phyloP scores from a whole-genome alignment of 441 rosid species.

The Viola pubescens region DNA sequence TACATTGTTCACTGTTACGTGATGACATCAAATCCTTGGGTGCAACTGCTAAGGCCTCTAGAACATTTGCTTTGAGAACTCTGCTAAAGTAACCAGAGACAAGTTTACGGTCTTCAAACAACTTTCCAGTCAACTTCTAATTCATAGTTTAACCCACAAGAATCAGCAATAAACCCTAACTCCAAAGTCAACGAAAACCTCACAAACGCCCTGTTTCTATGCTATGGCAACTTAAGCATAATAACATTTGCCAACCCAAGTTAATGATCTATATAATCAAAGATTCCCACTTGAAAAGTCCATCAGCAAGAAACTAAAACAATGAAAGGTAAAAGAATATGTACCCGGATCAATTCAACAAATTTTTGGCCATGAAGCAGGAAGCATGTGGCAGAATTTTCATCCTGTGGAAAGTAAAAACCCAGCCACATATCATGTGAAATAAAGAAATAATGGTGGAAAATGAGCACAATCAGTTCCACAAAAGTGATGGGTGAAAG shows the following conservation, averaged over 20 bases:
- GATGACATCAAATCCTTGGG: too few relatives aligned
- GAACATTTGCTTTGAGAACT: too few relatives aligned
- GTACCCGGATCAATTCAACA: conserved; percentile 91
- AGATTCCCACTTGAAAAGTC: neutral
- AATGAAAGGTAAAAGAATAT: conserved; percentile 19
- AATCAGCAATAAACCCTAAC: too few relatives aligned
- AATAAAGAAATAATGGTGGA: neutral
- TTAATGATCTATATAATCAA: neutral
- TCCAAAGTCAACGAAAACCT: too few relatives aligned
- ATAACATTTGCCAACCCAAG: neutral
- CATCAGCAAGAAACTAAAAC: neutral
- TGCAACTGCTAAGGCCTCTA: too few relatives aligned
- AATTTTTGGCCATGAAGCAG: conserved; percentile 87
- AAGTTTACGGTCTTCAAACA: too few relatives aligned
- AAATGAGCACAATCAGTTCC: neutral
- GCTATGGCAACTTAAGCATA: neutral
- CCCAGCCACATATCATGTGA: neutral
- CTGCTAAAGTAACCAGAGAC: too few relatives aligned
- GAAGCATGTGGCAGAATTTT: conserved; percentile 82
- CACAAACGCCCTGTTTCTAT: neutral
- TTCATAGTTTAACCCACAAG: too few relatives aligned
- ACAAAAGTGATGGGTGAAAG: neutral
- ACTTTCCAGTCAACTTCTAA: too few relatives aligned
- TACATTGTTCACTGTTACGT: too few relatives aligned
- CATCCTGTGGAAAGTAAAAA: conserved; percentile 57